phyloP scores from a whole-genome alignment of 768 basidiomycete genomes.

The Sporobolomyces roseus region DNA sequence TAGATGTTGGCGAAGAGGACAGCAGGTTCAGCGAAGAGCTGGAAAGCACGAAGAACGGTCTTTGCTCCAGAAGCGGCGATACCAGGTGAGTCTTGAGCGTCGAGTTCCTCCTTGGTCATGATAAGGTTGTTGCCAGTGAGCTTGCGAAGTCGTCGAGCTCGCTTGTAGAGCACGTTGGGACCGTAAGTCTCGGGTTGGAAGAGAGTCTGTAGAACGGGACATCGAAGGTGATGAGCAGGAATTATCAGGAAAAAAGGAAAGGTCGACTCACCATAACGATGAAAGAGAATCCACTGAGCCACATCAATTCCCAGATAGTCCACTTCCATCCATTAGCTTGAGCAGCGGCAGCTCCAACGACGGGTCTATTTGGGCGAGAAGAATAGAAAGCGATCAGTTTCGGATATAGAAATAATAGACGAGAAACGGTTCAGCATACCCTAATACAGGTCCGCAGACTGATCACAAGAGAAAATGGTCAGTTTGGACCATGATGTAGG shows the following conservation, averaged over 20 bases:
- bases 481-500: conserved; percentile 19
- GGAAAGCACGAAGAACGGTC: conserved; percentile 46
- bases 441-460: conserved; percentile 32
- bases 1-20: conserved; percentile 48
- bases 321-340: conserved; percentile 50
- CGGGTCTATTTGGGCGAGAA: conserved; percentile 1
- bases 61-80: not conserved
- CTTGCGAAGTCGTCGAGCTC: conserved; percentile 49
- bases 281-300: conserved; percentile 47
- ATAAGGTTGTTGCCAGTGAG: conserved; percentile 49
- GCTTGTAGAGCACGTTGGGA: conserved; percentile 48
- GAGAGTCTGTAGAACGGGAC: conserved; percentile 39
- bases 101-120: conserved; percentile 45
- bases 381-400: too few species aligned
- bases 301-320: conserved; percentile 48
- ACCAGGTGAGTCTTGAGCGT: conserved; percentile 26
- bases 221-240: not conserved
- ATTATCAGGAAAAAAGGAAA: not conserved
- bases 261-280: conserved; percentile 42
- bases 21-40: conserved; percentile 46
- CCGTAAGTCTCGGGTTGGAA: conserved; percentile 49
- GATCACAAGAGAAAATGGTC: conserved; percentile 2
- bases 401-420: too few species aligned
- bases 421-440: conserved; percentile 2
- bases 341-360: conserved; percentile 47